phyloP scores from a whole-genome alignment of 768 basidiomycete species.

The Asterophora parasitica region DNA sequence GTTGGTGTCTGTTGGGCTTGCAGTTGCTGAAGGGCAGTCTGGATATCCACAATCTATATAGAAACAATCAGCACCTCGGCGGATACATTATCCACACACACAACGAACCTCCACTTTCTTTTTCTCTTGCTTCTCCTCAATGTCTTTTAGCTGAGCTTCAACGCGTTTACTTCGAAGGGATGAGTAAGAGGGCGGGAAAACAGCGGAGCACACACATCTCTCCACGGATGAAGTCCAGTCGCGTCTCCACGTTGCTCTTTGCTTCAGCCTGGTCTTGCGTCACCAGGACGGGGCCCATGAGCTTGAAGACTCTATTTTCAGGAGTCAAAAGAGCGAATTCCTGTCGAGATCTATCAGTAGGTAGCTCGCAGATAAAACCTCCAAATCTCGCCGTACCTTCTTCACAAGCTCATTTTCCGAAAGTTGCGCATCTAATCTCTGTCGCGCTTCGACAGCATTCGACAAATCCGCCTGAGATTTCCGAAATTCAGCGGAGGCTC shows the following conservation, averaged over 20 bases:
- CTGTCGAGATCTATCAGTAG: conserved; percentile 34
- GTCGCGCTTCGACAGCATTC: conserved; percentile 70
- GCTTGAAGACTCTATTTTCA: conserved; percentile 83
- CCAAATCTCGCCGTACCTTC: conserved; percentile 47
- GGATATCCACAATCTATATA: conserved; percentile 61
- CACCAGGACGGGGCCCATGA: conserved; percentile 86
- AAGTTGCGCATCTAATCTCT: conserved; percentile 84
- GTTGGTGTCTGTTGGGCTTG: conserved; percentile 22
- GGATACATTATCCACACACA: conserved; percentile 7
- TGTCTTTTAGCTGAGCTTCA: conserved; percentile 77
- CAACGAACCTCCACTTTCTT: conserved; percentile 74
- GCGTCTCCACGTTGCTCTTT: conserved; percentile 81
- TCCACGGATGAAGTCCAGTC: conserved; percentile 80
- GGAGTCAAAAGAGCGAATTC: conserved; percentile 76
- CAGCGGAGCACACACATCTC: conserved; percentile 64
- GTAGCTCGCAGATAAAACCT: neutral
- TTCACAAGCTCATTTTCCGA: conserved; percentile 91
- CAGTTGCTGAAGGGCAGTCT: conserved; percentile 49
- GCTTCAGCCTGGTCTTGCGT: conserved; percentile 88
- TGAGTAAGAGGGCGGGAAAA: neutral
- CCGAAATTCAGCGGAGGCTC: conserved; percentile 70
- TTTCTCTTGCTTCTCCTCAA: conserved; percentile 69
- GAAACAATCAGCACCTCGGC: conserved; percentile 9
- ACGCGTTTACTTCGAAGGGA: conserved; percentile 54
- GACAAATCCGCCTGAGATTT: conserved; percentile 75